These are phyloP conservation scores for Sphaerosporella brunnea DNA, from an alignment of 495 filamentous ascomycete species.

Conservation along the genomic window DNA sequence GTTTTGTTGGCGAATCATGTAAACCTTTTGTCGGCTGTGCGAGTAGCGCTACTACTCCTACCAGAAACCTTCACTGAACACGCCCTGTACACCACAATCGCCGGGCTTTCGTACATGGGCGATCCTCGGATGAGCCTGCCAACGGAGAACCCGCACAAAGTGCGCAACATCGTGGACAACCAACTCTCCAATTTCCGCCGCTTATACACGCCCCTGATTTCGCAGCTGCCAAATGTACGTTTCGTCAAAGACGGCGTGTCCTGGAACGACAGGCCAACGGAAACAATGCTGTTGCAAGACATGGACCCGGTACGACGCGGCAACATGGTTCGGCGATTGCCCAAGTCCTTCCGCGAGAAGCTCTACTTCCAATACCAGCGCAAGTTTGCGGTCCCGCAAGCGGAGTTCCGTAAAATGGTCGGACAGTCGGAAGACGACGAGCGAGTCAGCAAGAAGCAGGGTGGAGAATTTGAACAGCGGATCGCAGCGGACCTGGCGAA, in stretches of 20 bases:
- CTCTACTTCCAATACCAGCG: slow-evolving; percentile 87
- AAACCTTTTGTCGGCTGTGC: slow-evolving; percentile 78
- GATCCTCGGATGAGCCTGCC: slow-evolving; percentile 81
- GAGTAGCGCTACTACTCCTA: slow-evolving; percentile 72
- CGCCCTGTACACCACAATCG: slow-evolving; percentile 73
- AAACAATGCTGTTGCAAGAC: slow-evolving; percentile 53
- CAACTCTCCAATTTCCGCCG: slow-evolving; percentile 83
- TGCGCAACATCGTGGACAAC: slow-evolving; percentile 77
- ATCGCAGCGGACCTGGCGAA: slow-evolving; percentile 54
- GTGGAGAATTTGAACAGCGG: slow-evolving; percentile 66
- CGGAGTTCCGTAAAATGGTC: slow-evolving; percentile 76
- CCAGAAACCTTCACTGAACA: slow-evolving; percentile 71
- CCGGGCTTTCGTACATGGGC: slow-evolving; percentile 80
- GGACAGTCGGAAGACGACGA: slow-evolving; percentile 53
- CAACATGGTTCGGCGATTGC: slow-evolving; percentile 89
- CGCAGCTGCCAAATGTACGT: slow-evolving; percentile 68
- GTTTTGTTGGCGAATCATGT: slow-evolving; percentile 87
- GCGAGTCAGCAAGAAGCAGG: slow-evolving; percentile 53
- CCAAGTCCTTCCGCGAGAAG: slow-evolving; percentile 69
- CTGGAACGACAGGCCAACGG: slow-evolving; percentile 40
- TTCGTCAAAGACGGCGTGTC: slow-evolving; percentile 30
- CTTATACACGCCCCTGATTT: slow-evolving; percentile 74
- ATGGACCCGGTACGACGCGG: slow-evolving; percentile 78
- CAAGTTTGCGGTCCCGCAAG: slow-evolving; percentile 66
- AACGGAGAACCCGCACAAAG: slow-evolving; percentile 81